Evolutionary conservation across 441 rosid genomes (phyloP), one percentile per base, ranked within the genome.

Genomic region (Gossypium davidsonii): DNA sequence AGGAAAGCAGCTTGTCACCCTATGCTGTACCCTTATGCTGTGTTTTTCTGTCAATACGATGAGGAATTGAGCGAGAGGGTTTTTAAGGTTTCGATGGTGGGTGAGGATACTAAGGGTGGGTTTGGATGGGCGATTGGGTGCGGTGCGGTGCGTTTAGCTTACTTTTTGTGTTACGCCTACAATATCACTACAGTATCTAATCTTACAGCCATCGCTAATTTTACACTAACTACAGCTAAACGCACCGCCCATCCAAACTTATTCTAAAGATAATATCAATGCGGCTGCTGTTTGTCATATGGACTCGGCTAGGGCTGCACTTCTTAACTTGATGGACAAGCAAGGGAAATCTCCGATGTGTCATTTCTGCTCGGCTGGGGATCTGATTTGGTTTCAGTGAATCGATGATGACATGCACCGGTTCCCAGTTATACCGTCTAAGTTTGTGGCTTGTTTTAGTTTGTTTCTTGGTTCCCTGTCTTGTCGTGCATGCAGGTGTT

Each of bases 21-120:
- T 20, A 78, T 91, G 97, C 89, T 92, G 6, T 91, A 84, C 65
- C 98, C 93, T 15, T 85, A 84, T 26, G 89, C 79, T n/a, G 92
- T 91, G 20, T 91, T 83, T 81, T 89, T 82, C 42, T 90, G 98
- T 79, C 95, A 93, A 71, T 73, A 83, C 25, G 87, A 85, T 23
- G 79, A 77, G 66, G 81, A 77, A 21, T 75, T 64, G 5, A 76
- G 79, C 20, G 86, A 79, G 46, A 83, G 71, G 73, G 52, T 87
- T 51, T 90, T 84, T 66, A 76, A 86, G 83, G 63, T 88, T 34
- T 68, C 74, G 2, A 18, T 89, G 39, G 81, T 79, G 4, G 81
- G 85, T 3, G 92, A 84, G 4, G 70, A 82, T 73, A 87, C 87
- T 5, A 25, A 25, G 26, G 3, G 26, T 2, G 3, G 3, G 26